Conservation (phyloP, 805 yeast species). For the Starmerella floricola region DNA sequence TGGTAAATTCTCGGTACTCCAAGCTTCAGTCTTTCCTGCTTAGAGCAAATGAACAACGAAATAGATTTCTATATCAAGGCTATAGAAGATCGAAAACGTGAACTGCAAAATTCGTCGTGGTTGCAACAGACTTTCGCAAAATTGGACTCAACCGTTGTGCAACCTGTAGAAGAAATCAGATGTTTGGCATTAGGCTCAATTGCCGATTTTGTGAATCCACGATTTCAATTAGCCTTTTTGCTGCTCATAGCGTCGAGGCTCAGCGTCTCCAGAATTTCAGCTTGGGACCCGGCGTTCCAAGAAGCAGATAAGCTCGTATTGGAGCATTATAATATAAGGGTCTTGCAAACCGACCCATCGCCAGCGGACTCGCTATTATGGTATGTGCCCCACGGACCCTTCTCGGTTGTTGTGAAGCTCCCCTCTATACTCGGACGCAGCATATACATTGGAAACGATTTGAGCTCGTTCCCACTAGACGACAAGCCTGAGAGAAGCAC, state of each 20-base stretch:
- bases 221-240: conserved; percentile 54
- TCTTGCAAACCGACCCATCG: conserved; percentile 23
- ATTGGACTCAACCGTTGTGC: conserved; percentile 7
- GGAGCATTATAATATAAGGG: conserved; percentile 21
- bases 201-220: conserved; percentile 35
- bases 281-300: conserved; percentile 57
- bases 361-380: conserved; percentile 31
- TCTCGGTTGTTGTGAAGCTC: conserved; percentile 27
- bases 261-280: conserved; percentile 30
- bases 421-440: conserved; percentile 7
- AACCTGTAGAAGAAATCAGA: conserved; percentile 31
- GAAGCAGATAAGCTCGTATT: conserved; percentile 35
- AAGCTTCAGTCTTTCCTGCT: too few species aligned
- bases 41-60: conserved; percentile 6
- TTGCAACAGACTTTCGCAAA: conserved; percentile 1
- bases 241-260: conserved; percentile 31
- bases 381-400: conserved; percentile 69
- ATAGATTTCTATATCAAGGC: conserved; percentile 12
- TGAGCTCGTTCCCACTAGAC: conserved; percentile 28
- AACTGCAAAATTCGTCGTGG: conserved; percentile 11
- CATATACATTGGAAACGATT: conserved; percentile 22
- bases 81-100: conserved; percentile 10
- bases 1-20: too few species aligned
- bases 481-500: conserved; percentile 12
- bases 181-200: conserved; percentile 68